A percentile compares a stretch with the other conserved stretches of the same genome.
Evolutionary conservation across 1,284 basidiomycete species (phyloP).

Genomic region (Microbotryum violaceum): DNA sequence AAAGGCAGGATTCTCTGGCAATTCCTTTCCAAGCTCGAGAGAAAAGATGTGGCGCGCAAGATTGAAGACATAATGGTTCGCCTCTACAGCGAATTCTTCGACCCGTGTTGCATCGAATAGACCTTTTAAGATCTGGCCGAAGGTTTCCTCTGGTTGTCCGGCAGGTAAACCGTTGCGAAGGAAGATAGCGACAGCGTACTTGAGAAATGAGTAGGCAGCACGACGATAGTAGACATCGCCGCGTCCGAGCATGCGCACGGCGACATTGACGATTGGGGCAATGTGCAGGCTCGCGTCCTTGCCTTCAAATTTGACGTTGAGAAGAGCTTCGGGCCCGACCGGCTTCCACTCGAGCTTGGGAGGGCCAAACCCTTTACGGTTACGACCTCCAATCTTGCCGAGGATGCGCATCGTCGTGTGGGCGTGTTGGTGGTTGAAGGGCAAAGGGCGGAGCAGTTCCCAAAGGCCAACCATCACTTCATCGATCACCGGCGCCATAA

Average conservation of each 20-base stretch:
- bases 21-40: slow-evolving; percentile 42
- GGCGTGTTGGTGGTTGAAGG: slow-evolving; percentile 82
- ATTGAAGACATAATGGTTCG: slow-evolving; percentile 59
- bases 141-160: slow-evolving; percentile 65
- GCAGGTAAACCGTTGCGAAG: slow-evolving; percentile 51
- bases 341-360: slow-evolving; percentile 67
- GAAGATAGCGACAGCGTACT: slow-evolving; percentile 63
- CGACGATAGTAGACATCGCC: slow-evolving; percentile 57
- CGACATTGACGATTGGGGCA: slow-evolving; percentile 62
- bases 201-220: slow-evolving; percentile 71
- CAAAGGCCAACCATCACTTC: slow-evolving; percentile 94
- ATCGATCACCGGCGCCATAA: slow-evolving; percentile 81
- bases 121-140: slow-evolving; percentile 63
- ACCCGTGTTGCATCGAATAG: slow-evolving; percentile 70
- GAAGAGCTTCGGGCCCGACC: slow-evolving; percentile 59
- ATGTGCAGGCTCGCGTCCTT: slow-evolving; percentile 58
- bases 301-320: slow-evolving; percentile 67
- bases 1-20: slow-evolving; percentile 50
- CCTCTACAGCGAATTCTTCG: slow-evolving; percentile 60
- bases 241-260: slow-evolving; percentile 58
- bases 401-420: slow-evolving; percentile 94
- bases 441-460: slow-evolving; percentile 80
- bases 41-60: slow-evolving; percentile 61
- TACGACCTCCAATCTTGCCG: slow-evolving; percentile 93
- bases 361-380: slow-evolving; percentile 75